Conservation (phyloP, 768 basidiomycete species). For the Naganishia onofrii region DNA sequence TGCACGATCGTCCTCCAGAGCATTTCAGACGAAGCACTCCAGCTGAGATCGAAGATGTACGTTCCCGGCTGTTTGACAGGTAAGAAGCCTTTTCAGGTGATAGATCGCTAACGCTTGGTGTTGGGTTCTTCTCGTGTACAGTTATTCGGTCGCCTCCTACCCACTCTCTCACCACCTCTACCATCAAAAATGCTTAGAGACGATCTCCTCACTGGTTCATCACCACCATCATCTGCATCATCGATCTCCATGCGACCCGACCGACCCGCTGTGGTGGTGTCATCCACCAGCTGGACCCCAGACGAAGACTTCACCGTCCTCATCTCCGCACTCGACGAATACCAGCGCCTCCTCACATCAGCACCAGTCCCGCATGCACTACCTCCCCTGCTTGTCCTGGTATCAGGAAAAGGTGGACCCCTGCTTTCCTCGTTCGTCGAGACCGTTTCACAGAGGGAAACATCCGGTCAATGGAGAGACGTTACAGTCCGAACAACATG, state of each 20-base stretch:
- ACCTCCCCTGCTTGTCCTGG: constrained; percentile 74
- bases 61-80: constrained; percentile 30
- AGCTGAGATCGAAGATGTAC: constrained; percentile 73
- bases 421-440: constrained; percentile 70
- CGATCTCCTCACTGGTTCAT: constrained; percentile 41
- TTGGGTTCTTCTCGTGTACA: constrained; percentile 31
- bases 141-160: constrained; percentile 56
- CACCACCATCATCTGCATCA: constrained; percentile 10
- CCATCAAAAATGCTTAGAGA: constrained; percentile 59
- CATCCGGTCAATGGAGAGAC: constrained; percentile 58
- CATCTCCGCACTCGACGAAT: constrained; percentile 67
- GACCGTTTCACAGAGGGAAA: constrained; percentile 62
- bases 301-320: constrained; percentile 93
- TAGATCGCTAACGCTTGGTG: background rate
- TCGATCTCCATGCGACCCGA: constrained; percentile 57
- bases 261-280: constrained; percentile 80
- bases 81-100: background rate
- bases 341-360: constrained; percentile 61
- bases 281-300: constrained; percentile 93
- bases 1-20: constrained; percentile 86
- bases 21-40: constrained; percentile 72
- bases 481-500: constrained; percentile 60
- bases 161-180: constrained; percentile 59
- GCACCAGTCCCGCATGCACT: constrained; percentile 50
- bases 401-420: constrained; percentile 83